phyloP scores from a whole-genome alignment of 2,329 filamentous ascomycete genomes.

The Rhinocladiella similis region DNA sequence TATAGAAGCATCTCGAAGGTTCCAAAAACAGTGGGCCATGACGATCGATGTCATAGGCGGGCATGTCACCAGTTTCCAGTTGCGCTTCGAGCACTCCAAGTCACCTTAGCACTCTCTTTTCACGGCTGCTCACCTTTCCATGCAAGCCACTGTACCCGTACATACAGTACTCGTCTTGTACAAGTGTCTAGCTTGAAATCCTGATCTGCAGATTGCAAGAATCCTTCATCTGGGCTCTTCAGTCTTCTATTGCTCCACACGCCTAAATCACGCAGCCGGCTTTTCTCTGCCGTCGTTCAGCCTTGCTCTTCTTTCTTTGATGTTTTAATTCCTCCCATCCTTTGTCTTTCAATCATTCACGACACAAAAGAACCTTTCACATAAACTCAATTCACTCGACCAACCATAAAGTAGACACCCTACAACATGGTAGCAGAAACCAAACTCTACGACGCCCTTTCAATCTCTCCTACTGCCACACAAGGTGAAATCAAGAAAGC shows the following conservation, averaged over 20 bases:
- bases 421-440: conserved; percentile 85
- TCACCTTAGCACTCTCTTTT: too few species aligned
- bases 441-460: conserved; percentile 87
- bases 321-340: conserved; percentile 18
- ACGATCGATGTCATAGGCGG: too few species aligned
- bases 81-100: too few species aligned
- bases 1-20: not conserved
- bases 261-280: conserved; percentile 20
- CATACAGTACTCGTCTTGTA: too few species aligned
- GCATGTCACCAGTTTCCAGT: too few species aligned
- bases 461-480: conserved; percentile 73
- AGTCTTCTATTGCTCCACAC: conserved; percentile 22
- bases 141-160: too few species aligned
- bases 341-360: conserved; percentile 24
- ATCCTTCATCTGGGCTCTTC: conserved; percentile 1
- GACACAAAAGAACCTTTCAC: conserved; percentile 31
- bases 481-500: conserved; percentile 98
- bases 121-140: too few species aligned
- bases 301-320: conserved; percentile 8
- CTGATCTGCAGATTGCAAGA: too few species aligned
- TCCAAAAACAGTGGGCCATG: not conserved
- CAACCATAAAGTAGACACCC: conserved; percentile 14
- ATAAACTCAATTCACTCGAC: conserved; percentile 20
- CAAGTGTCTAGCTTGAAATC: too few species aligned
- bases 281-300: conserved; percentile 3